These are phyloP conservation scores for Gossypium davidsonii DNA, from an alignment of 441 rosid species.

Conservation along the genomic window DNA sequence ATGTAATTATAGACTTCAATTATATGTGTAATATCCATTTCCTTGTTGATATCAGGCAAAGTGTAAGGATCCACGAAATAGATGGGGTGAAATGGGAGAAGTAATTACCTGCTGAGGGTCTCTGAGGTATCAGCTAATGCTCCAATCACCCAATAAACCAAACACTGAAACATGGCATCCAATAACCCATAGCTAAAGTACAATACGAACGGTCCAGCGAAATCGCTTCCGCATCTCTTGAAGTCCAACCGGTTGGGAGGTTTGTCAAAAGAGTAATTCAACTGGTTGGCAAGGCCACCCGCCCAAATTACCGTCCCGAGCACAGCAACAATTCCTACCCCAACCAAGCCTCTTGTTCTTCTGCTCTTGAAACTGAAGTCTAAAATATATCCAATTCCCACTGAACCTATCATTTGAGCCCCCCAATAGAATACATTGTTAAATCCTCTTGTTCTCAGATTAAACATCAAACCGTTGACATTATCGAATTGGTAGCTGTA, in stretches of 20 bases:
- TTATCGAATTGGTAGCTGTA: constrained; percentile 57
- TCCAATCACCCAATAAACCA: constrained; percentile 62
- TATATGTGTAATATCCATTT: not conserved
- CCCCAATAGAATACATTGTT: constrained; percentile 64
- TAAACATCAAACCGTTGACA: constrained; percentile 45
- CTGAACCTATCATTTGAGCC: constrained; percentile 56
- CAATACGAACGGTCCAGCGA: constrained; percentile 48
- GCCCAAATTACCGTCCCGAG: constrained; percentile 55
- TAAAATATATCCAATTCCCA: constrained; percentile 43
- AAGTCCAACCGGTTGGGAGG: constrained; percentile 41
- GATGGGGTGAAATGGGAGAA: not conserved
- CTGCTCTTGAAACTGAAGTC: constrained; percentile 49
- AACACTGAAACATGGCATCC: constrained; percentile 56
- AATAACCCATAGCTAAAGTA: constrained; percentile 46
- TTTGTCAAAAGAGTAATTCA: constrained; percentile 26
- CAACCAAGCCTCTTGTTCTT: constrained; percentile 47
- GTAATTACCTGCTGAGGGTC: constrained; percentile 52
- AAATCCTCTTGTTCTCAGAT: constrained; percentile 53
- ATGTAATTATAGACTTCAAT: not conserved
- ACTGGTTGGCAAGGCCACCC: constrained; percentile 54
- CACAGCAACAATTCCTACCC: constrained; percentile 39
- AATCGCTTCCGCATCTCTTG: constrained; percentile 34
- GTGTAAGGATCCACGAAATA: no score
- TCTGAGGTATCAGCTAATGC: constrained; percentile 55
- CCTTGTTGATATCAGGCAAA: no score